Evolutionary conservation across 2,329 filamentous ascomycete genomes (phyloP), one percentile per base, ranked within the genome.

Genomic region (Ceratocystis cacaofunesta): DNA sequence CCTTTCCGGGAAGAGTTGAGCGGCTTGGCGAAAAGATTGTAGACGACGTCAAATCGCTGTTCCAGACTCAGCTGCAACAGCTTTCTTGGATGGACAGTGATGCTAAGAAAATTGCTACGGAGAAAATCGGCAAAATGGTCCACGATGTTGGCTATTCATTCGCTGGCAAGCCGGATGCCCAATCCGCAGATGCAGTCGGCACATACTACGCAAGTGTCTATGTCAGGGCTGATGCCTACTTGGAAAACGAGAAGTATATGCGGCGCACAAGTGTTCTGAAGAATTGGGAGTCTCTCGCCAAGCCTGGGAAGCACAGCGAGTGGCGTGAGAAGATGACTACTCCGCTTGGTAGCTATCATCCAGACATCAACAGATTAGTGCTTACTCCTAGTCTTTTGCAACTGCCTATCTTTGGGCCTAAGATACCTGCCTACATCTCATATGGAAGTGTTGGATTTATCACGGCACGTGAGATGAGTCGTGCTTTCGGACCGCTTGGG

Each of bases 361-460:
- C 80, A 28, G 78, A 79, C 0, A 79, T 80, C n/a, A 88, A 89
- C 70, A 82, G 85, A 70, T 87, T 89, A 60, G 82, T 85, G 2
- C 86, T 89, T 72, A 84, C 84, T 0, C 84, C 85, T 0, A 86
- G 84, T 0, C 86, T 88, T 66, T 84, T 87, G 80, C 86, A 89
- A 71, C 81, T 82, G 2, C 85, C 86, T 0, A 76, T 85, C 1
- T 89, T 88, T 70, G 82, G 86, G 66, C 78, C 82, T 8, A 74
- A 80, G 5, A 78, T 86, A 0, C 86, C 86, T 0, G 75, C 81
- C 28, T 89, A 88, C 70, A 74, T 89, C 46, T 80, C 80, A 10
- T 90, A 88, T 71, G 86, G 85, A n/a, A 83, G 82, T 0, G 86
- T 89, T 71, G 86, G 85, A 0, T 79, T 82, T 1, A 80, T 88